Percentiles rank a stretch among this genome's conserved stretches.
Evolutionary conservation across 352 stramenopile species (phyloP).

Genomic region (Phytophthora sansomeana): DNA sequence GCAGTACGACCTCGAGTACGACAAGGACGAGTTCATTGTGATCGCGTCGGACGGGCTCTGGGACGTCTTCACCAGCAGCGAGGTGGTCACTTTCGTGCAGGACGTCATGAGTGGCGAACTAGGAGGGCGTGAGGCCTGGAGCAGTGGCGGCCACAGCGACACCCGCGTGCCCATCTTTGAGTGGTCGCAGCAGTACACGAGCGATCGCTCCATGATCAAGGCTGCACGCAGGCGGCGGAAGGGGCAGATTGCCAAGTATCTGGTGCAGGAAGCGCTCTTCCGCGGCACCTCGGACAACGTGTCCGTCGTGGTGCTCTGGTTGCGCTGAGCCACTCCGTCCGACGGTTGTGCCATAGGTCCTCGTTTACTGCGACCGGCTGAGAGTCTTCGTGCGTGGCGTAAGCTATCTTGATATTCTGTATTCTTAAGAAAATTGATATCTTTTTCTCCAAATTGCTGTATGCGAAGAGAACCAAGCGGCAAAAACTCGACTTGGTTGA

Average conservation of each 20-base stretch:
- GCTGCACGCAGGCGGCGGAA: conserved; percentile 87
- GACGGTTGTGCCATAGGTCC: no score
- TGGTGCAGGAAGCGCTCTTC: conserved; percentile 92
- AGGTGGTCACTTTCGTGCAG: conserved; percentile 93
- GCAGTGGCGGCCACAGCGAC: conserved; percentile 80
- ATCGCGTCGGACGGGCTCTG: conserved; percentile 94
- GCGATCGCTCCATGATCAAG: conserved; percentile 91
- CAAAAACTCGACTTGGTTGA: conserved; percentile 10
- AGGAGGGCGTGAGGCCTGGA: conserved; percentile 82
- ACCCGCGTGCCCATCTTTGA: conserved; percentile 89
- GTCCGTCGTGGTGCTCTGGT: conserved; percentile 92
- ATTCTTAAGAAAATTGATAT: conserved; percentile 20
- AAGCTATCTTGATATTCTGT: conserved; percentile 24
- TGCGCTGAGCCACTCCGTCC: conserved; percentile 50
- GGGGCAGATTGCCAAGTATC: conserved; percentile 92
- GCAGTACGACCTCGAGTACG: conserved; percentile 76
- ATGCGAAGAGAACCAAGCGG: background rate
- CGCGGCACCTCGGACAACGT: conserved; percentile 93
- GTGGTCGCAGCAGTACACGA: conserved; percentile 92
- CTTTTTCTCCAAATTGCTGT: background rate
- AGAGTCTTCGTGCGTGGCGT: conserved; percentile 34
- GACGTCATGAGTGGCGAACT: conserved; percentile 88
- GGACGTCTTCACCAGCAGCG: conserved; percentile 94
- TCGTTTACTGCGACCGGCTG: conserved; percentile 1
- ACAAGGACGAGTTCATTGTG: conserved; percentile 93